phyloP scores from a whole-genome alignment of 257 asterid genomes.

The Solanum sitiens region DNA sequence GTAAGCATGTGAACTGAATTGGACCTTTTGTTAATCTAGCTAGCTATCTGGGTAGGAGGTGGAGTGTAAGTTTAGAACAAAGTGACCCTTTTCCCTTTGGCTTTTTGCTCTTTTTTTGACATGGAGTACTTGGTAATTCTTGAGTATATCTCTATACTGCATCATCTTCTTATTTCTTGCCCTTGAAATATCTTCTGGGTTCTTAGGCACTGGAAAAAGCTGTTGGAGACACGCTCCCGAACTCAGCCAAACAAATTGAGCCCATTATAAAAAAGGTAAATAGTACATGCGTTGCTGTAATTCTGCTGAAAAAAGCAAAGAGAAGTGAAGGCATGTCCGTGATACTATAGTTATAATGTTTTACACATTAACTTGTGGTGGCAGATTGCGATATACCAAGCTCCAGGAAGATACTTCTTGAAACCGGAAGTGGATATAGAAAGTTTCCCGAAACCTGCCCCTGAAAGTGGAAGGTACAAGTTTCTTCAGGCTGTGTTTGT shows the following conservation, averaged over 20 bases:
- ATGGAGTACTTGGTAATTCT: background rate
- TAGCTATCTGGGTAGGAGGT: background rate
- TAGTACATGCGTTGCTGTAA: background rate
- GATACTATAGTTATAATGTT: conserved; percentile 2
- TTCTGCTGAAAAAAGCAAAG: background rate
- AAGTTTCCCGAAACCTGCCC: conserved; percentile 40
- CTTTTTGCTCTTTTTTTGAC: background rate
- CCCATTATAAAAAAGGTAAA: conserved; percentile 79
- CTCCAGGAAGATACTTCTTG: conserved; percentile 82
- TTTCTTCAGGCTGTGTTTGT: conserved; percentile 1
- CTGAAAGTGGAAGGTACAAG: conserved; percentile 63
- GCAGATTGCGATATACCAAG: conserved; percentile 67
- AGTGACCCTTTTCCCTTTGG: background rate
- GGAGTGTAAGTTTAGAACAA: background rate
- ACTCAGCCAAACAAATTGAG: conserved; percentile 58
- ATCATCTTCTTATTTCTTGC: background rate
- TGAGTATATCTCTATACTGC: background rate
- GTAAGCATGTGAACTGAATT: conserved; percentile 25
- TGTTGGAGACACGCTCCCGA: conserved; percentile 65
- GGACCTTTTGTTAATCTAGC: conserved; percentile 3
- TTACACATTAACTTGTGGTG: background rate
- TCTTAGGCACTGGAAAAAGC: conserved; percentile 87
- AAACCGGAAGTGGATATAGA: conserved; percentile 63
- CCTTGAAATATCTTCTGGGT: conserved; percentile 1
- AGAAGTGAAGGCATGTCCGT: background rate